Conservation (phyloP, 1,284 basidiomycete genomes). For the Malassezia yamatoensis region DNA sequence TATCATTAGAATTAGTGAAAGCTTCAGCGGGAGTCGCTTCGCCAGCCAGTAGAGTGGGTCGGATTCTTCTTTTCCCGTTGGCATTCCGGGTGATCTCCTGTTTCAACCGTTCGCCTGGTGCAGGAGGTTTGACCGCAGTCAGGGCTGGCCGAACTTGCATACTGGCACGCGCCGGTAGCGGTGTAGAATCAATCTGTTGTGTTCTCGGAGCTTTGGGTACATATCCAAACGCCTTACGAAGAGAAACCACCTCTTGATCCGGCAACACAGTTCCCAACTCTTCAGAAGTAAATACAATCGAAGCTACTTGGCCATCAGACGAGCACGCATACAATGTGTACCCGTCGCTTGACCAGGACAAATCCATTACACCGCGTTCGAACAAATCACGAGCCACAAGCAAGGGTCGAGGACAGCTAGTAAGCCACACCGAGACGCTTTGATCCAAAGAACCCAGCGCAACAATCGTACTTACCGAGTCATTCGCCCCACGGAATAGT, state of each 20-base stretch:
- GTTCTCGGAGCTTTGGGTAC: neutral
- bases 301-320: conserved; percentile 84
- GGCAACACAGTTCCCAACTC: conserved; percentile 77
- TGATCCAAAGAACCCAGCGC: conserved; percentile 31
- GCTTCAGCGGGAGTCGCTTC: conserved; percentile 3
- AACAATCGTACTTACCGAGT: conserved; percentile 28
- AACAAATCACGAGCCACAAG: conserved; percentile 89
- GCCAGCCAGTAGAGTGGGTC: conserved; percentile 53
- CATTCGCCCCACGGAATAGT: conserved; percentile 22
- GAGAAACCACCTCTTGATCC: conserved; percentile 52
- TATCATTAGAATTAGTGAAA: conserved; percentile 16
- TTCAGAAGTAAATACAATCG: conserved; percentile 66
- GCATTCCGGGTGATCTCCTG: conserved; percentile 48
- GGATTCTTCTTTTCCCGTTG: conserved; percentile 59
- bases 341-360: conserved; percentile 77
- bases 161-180: neutral
- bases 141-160: conserved; percentile 27
- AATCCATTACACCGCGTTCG: conserved; percentile 84
- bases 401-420: conserved; percentile 70
- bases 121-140: conserved; percentile 37
- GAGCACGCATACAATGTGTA: conserved; percentile 85
- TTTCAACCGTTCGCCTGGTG: conserved; percentile 23
- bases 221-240: conserved; percentile 28
- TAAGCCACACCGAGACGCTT: conserved; percentile 28
- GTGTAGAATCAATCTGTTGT: neutral